Evolutionary conservation across 306 rosid genomes (phyloP), one percentile per base, ranked within the genome.

Genomic region (Ziziphus jujuba): DNA sequence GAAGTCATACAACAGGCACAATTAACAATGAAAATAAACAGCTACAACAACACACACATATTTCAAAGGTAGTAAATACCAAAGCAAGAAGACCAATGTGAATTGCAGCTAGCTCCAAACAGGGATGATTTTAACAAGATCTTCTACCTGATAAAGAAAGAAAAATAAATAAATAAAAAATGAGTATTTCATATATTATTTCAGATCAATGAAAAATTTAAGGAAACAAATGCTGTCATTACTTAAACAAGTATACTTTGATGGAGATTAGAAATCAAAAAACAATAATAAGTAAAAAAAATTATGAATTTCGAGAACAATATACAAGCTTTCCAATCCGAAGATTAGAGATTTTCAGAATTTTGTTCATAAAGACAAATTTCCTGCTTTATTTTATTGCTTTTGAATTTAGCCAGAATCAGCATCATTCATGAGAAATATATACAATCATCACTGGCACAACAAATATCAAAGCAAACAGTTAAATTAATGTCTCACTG

Each of bases 391-490:
- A 40, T 40, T 40, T 40, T 40, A 40, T 63, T 34, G 45, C n/a
- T 25, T 65, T 6, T 68, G 10, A 45, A 43, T 28, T 60, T 25
- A 52, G 23, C 60, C 58, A 59, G 38, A 70, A 10, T 31, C 12
- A 25, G 9, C 28, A 68, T 11, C 69, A 47, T 50, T 2, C 7
- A 59, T 34, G 38, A 34, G 21, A 22, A 40, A 61, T 55, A 54
- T 28, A 23, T 22, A 56, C 20, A 74, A 43, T 52, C 40, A 52
- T 16, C 15, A 11, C 12, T 33, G 56, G 54, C 48, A 33, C 31
- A 62, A 49, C 59, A 76, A 54, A 74, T 44, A 9, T n/a, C 38
- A 28, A 69, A 61, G 54, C 33, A 61, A 48, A 56, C 57, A 48
- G 15, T 22, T 59, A 43, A 12, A 56, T 72, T 63, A 73, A 68